These are phyloP conservation scores for Agrocybe praecox DNA, from an alignment of 768 basidiomycete species.

Conservation along the genomic window DNA sequence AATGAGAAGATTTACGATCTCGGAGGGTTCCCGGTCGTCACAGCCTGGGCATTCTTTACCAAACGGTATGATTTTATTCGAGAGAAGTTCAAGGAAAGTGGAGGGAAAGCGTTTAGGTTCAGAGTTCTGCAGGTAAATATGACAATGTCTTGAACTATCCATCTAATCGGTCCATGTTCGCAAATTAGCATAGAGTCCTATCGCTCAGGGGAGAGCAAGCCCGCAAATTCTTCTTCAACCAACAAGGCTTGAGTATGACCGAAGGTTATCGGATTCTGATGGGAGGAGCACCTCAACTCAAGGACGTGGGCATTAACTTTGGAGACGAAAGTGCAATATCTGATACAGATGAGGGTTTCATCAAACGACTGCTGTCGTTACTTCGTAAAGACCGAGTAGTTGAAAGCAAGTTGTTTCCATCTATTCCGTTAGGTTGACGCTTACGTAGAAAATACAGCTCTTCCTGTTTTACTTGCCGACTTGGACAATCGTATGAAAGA, in stretches of 20 bases:
- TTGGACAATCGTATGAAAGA: constrained; percentile 19
- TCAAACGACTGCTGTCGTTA: constrained; percentile 15
- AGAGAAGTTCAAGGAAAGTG: constrained; percentile 23
- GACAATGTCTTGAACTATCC: background rate
- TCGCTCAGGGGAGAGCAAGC: constrained; percentile 17
- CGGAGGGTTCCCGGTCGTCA: constrained; percentile 27
- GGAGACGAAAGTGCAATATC: constrained; percentile 6
- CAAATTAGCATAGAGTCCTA: constrained; percentile 20
- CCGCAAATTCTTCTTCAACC: constrained; percentile 31
- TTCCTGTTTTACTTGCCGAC: constrained; percentile 22
- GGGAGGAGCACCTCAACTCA: constrained; percentile 26
- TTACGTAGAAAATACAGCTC: background rate
- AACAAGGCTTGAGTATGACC: constrained; percentile 25
- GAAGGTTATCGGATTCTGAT: constrained; percentile 36
- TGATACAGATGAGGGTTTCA: constrained; percentile 15
- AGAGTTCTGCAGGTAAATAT: constrained; percentile 28
- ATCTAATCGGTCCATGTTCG: no score
- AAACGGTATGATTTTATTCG: constrained; percentile 29
- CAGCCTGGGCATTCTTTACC: constrained; percentile 33
- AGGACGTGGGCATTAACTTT: constrained; percentile 21
- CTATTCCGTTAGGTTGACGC: background rate
- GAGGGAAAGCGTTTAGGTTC: constrained; percentile 28
- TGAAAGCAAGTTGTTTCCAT: background rate
- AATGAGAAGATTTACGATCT: constrained; percentile 10
- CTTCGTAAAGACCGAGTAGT: background rate